Evolutionary conservation across 495 filamentous ascomycete genomes (phyloP), one percentile per base, ranked within the genome.

Genomic region (Daldinia grandis): DNA sequence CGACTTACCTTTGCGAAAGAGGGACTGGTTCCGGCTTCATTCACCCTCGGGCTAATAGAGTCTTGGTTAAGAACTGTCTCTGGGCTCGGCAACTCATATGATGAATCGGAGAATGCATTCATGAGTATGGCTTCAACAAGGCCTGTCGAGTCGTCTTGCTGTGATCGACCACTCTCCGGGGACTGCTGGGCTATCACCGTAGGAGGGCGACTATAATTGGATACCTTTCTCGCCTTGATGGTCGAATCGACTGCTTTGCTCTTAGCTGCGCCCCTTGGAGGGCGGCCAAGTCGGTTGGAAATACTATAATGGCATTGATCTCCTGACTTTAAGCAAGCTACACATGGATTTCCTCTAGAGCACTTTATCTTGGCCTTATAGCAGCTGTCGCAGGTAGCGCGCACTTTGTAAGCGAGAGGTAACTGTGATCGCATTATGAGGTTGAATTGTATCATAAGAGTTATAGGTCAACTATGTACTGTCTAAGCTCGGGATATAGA

Each of bases 271-370:
- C 27, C 30, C 53, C 12, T 33, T 21, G 53, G 53, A 15, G 53
- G 53, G 7, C 53, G 53, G 6, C 53, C 53, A 12, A 55, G 28
- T 17, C 53, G 53, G 7, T 33, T 55, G 8, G 53, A 55, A 15
- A 55, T 33, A 27, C 53, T 55, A 31, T 55, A 55, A 27, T 28
- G 30, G 2, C 53, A 55, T 55, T 19, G n/a, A 24, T 19, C 12
- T 3, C 53, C 53, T 5, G 53, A 55, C 7, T 30, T 55, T n/a
- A 12, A 1, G 30, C 53, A 55, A 55, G 53, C 15, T 33, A 30
- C 9, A 55, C 53, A 55, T 4, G 53, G 53, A 31, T 15, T 55
- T 19, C 53, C 53, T 55, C 28, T 33, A 3, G 53, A 55, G 21
- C 53, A 55, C 8, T 28, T 55, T 17, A 19, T 31, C 30, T 55